These are phyloP conservation scores for Starmerella davenportii DNA, from an alignment of 805 yeast species.

Conservation along the genomic window DNA sequence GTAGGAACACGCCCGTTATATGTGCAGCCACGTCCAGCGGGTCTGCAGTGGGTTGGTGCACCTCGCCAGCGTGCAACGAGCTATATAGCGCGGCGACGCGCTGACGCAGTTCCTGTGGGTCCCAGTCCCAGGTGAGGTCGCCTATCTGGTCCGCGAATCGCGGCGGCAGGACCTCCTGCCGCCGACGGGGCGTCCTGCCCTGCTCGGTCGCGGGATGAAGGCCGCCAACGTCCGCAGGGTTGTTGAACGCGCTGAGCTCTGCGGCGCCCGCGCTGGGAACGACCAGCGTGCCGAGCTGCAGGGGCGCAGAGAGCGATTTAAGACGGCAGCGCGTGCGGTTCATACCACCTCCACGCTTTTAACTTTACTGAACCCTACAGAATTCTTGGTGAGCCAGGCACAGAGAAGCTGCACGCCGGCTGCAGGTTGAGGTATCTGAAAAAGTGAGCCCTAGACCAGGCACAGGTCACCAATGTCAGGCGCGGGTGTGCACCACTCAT, in stretches of 20 bases:
- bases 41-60: constrained; percentile 32
- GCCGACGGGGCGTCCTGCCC: constrained; percentile 36
- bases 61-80: constrained; percentile 32
- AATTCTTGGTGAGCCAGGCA: too few relatives aligned
- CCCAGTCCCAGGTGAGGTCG: constrained; percentile 41
- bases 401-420: too few relatives aligned
- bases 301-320: neutral
- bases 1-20: constrained; percentile 62
- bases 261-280: neutral
- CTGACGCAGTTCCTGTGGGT: constrained; percentile 47
- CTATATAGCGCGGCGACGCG: constrained; percentile 41
- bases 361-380: too few relatives aligned
- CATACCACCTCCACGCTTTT: too few relatives aligned
- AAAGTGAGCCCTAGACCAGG: too few relatives aligned
- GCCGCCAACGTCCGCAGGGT: neutral
- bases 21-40: constrained; percentile 45
- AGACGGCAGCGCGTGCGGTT: neutral
- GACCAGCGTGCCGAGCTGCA: neutral
- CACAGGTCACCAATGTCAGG: too few relatives aligned
- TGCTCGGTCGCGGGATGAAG: constrained; percentile 34
- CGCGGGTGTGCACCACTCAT: too few relatives aligned
- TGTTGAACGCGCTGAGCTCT: constrained; percentile 23
- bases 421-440: too few relatives aligned
- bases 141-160: constrained; percentile 40
- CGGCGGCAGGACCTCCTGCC: constrained; percentile 38